Base-by-base conservation (phyloP, 2,329 filamentous ascomycete genomes). In the Emmonsia crescens region DNA sequence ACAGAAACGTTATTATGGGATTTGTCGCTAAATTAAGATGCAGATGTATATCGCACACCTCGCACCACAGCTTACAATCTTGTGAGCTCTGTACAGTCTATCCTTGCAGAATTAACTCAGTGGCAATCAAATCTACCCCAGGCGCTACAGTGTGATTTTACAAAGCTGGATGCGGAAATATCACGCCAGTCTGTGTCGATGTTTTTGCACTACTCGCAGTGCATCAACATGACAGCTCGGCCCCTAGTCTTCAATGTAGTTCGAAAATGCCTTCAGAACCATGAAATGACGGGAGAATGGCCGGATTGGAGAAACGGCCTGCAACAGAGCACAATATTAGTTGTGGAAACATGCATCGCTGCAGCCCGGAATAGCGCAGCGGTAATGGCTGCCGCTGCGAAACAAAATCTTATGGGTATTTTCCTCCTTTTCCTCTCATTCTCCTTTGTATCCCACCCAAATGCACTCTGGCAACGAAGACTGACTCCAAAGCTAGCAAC, bases 181-280 rank as follows among this genome's bases (percentile, higher is more conserved):
- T 77, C 76, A 48, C 78, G 80, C 14, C 80, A 82, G 68, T 77
- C 75, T 10, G 78, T 83, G 4, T 81, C 79, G 1, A 80, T 79
- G 3, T 78, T 81, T 60, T 69, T 82, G 27, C 81, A 84, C 64
- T 83, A 83, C 65, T 82, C 82, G 63, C 81, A 82, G 51, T 83
- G 82, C 66, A 78, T 83, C 66, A 82, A 83, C 65, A 83, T 84
- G 80, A 82, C 81, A 0, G 79, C 77, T 0, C 73, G 82, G 4
- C 82, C 82, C 0, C 70, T 83, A 29, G 73, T 84, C 0, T 82
- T 83, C 63, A 77, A 82, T 64, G 77, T 83, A 2, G 79, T 82
- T 8, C 78, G 82, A 67, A 75, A 75, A 51, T 76, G 80, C 3
- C 71, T 83, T 0, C 72, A 76, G 56, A 68, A 71, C 24, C 69